phyloP scores from a whole-genome alignment of 352 stramenopile species.

The Nothophytophthora sp. region DNA sequence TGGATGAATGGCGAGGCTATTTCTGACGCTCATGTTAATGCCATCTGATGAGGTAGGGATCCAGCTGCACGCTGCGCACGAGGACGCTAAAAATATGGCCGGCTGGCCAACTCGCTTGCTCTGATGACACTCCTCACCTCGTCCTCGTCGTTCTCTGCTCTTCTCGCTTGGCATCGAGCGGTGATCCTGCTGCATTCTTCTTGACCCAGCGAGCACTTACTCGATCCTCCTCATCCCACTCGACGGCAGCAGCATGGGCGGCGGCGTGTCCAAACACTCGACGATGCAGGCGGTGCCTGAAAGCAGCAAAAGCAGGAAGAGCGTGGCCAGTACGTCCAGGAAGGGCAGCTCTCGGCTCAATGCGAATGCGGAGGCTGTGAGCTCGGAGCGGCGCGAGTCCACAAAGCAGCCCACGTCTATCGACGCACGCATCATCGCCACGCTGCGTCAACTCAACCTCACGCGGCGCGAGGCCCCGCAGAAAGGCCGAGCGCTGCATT shows the following conservation, averaged over 20 bases:
- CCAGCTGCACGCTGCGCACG: too few relatives aligned
- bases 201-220: background rate
- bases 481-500: slow-evolving; percentile 59
- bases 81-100: slow-evolving; percentile 26
- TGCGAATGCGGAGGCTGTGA: slow-evolving; percentile 3
- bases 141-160: too few relatives aligned
- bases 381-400: slow-evolving; percentile 25
- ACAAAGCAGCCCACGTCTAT: slow-evolving; percentile 54
- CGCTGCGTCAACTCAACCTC: slow-evolving; percentile 62
- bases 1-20: too few relatives aligned
- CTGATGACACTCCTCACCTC: slow-evolving; percentile 10
- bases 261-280: slow-evolving; percentile 30
- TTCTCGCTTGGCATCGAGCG: too few relatives aligned
- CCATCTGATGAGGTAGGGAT: background rate
- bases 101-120: background rate
- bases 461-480: slow-evolving; percentile 38
- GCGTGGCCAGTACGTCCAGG: slow-evolving; percentile 6
- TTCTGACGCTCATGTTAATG: slow-evolving; percentile 7
- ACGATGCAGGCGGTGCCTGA: background rate
- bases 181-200: too few relatives aligned
- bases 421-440: slow-evolving; percentile 67
- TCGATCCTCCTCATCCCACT: background rate
- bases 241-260: slow-evolving; percentile 33
- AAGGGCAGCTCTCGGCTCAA: slow-evolving; percentile 9
- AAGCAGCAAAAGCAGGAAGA: background rate